phyloP scores from a whole-genome alignment of 2,329 filamentous ascomycete genomes.

The Dothideomycetidae sp. region DNA sequence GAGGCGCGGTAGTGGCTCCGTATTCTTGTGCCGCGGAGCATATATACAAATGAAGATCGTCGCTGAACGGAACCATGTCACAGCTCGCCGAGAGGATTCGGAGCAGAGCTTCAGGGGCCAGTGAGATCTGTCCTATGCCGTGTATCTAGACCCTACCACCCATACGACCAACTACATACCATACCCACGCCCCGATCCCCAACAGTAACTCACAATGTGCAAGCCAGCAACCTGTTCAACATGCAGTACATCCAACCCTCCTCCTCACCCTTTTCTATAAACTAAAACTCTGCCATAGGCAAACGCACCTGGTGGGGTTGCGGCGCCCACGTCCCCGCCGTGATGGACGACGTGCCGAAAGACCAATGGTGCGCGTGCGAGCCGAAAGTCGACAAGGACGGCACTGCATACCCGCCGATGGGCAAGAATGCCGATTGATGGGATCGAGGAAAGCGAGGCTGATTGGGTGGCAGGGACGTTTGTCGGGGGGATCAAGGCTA shows the following conservation, averaged over 20 bases:
- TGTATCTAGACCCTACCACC: too few relatives aligned
- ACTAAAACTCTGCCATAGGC: conserved; percentile 14
- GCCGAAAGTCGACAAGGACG: conserved; percentile 45
- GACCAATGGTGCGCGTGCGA: conserved; percentile 51
- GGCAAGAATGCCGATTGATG: conserved; percentile 8
- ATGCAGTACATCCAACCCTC: conserved; percentile 39
- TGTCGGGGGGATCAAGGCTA: conserved; percentile 19
- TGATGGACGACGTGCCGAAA: conserved; percentile 46
- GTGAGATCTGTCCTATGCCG: too few relatives aligned
- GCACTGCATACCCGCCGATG: conserved; percentile 11
- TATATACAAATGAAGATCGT: too few relatives aligned
- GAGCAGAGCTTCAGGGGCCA: too few relatives aligned
- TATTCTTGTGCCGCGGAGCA: too few relatives aligned
- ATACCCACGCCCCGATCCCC: too few relatives aligned
- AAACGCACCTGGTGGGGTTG: conserved; percentile 24
- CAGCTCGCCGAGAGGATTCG: too few relatives aligned
- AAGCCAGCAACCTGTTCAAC: conserved; percentile 46
- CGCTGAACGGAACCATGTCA: too few relatives aligned
- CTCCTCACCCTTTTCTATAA: conserved; percentile 3
- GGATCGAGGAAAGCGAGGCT: conserved; percentile 3
- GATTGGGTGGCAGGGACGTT: conserved; percentile 15
- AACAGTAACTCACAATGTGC: conserved; percentile 40
- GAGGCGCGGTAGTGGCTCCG: too few relatives aligned
- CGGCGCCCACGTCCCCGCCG: conserved; percentile 22
- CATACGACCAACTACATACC: too few relatives aligned